Evolutionary conservation across 495 filamentous ascomycete genomes (phyloP).

Genomic region (Penicillium herquei): DNA sequence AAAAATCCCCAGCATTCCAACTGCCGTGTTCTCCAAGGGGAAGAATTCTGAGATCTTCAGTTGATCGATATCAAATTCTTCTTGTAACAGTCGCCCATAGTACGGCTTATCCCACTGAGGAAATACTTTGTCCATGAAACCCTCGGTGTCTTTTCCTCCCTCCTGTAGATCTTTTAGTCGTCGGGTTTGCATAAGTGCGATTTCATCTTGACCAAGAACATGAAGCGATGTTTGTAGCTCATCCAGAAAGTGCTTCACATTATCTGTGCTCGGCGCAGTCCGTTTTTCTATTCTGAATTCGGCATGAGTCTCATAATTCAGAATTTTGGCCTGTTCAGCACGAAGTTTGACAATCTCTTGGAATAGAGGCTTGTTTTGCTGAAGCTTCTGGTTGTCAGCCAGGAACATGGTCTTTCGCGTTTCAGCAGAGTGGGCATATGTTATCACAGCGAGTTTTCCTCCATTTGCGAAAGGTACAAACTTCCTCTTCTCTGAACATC

Average conservation of each 20-base stretch:
- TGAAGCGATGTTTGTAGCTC: not conserved
- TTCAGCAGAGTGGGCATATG: not conserved
- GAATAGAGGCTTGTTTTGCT: not conserved
- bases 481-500: too few species aligned
- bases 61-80: not conserved
- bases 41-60: not conserved
- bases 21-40: not conserved
- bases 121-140: not conserved
- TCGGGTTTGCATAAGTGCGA: not conserved
- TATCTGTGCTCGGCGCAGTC: not conserved
- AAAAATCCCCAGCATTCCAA: not conserved
- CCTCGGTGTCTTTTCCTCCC: not conserved
- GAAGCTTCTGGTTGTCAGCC: not conserved
- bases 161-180: not conserved
- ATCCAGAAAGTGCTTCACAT: not conserved
- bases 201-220: not conserved
- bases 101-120: not conserved
- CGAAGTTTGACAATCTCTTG: not conserved
- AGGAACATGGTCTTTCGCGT: not conserved
- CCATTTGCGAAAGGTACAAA: not conserved
- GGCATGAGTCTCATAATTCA: not conserved
- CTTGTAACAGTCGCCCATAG: not conserved
- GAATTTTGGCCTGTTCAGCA: not conserved
- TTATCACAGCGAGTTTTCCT: not conserved
- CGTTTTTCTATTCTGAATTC: not conserved